Evolutionary conservation across 2,329 filamentous ascomycete species (phyloP), one percentile per base, ranked within the genome.

Genomic region (Pseudocercospora ulei): DNA sequence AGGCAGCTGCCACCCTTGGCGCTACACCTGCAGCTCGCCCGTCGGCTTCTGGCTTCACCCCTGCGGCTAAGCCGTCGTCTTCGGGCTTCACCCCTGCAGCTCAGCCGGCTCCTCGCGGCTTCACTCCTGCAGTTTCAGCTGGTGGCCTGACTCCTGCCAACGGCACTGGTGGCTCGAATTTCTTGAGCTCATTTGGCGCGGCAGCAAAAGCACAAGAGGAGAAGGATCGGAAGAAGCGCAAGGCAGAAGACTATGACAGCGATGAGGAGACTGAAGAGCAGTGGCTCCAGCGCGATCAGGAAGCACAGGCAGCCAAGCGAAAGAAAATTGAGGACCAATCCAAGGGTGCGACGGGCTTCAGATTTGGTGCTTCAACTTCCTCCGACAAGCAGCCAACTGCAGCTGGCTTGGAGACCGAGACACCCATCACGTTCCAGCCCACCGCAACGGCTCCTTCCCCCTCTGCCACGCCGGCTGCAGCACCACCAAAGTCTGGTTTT

Each of bases 171-270:
- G 39, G 41, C 7, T 51, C 51, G 4, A 57, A 64, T 41, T 68
- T 69, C 49, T 53, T 66, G 36, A 56, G 58, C 11, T 58, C 66
- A 5, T 69, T 70, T 44, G 57, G 60, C 16, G 46, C 47, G 22
- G 53, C 56, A 36, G 60, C 66, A 4, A 60, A 62, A 12, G 57
- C 63, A 35, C 55, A 57, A 19, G 61, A 62, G 31, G 63, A 65
- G 28, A 60, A 64, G 30, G 65, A 65, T 29, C 66, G 64, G 40
- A 62, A 59, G 38, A 68, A 68, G 53, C 64, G 67, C 34, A 70
- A 68, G 53, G 65, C 61, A 3, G 66, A 69, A 35, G 66, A 70
- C 13, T 70, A 66, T 43, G 68, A 71, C 46, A 69, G 67, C 5
- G 69, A 70, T 8, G 66, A 70, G 38, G 67, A 71, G 26, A 65